phyloP scores from a whole-genome alignment of 1,284 basidiomycete species.

The Fomitopsis schrenkii region DNA sequence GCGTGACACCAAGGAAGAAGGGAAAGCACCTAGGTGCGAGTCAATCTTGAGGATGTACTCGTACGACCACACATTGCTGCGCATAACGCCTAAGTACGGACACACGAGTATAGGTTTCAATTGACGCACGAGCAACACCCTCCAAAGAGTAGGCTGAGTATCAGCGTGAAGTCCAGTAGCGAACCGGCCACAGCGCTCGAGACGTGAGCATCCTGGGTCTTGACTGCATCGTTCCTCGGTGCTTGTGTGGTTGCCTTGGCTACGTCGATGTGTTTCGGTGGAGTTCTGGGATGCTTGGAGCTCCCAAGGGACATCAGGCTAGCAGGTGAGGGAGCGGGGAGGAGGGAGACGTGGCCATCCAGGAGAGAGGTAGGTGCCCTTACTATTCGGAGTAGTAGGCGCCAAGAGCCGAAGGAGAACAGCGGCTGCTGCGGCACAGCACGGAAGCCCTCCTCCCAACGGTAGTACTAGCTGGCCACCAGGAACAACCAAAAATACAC shows the following conservation, averaged over 20 bases:
- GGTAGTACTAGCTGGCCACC: background rate
- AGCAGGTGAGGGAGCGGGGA: background rate
- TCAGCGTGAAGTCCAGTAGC: constrained; percentile 47
- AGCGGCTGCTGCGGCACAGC: background rate
- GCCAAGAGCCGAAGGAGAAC: background rate
- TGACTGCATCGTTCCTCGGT: background rate
- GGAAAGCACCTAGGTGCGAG: constrained; percentile 57
- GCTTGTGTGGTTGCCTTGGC: background rate
- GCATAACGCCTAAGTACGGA: background rate
- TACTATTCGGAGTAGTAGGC: background rate
- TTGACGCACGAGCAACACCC: constrained; percentile 81
- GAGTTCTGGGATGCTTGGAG: background rate
- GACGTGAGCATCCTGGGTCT: background rate
- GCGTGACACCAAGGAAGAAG: background rate
- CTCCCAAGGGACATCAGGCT: background rate
- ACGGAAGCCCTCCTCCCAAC: background rate
- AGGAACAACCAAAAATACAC: too few relatives aligned
- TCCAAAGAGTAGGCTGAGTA: constrained; percentile 65
- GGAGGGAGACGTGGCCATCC: background rate
- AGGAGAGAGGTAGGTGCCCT: background rate
- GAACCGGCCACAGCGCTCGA: constrained; percentile 21
- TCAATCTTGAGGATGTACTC: constrained; percentile 69
- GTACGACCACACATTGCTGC: constrained; percentile 67
- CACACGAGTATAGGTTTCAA: background rate
- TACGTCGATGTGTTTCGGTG: background rate